phyloP scores from a whole-genome alignment of 345 rosid species.

The Raphanus raphanistrum region DNA sequence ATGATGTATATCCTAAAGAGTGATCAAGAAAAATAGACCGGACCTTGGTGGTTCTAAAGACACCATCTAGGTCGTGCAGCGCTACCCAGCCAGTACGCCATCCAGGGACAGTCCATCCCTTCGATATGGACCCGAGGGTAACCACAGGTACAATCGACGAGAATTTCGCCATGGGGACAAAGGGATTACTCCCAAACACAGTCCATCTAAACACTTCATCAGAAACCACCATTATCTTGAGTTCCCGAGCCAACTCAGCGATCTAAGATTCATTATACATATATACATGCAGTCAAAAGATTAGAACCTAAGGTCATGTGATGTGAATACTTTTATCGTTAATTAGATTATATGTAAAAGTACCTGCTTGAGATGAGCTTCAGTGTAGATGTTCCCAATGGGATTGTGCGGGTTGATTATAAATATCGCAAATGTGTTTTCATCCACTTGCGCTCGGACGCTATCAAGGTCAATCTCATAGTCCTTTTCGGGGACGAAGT shows the following conservation, averaged over 20 bases:
- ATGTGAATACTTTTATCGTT: not conserved
- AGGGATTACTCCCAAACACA: conserved; percentile 46
- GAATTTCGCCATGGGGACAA: conserved; percentile 53
- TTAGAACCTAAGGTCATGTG: not conserved
- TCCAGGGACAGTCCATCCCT: conserved; percentile 60
- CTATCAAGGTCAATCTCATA: conserved; percentile 58
- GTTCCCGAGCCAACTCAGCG: conserved; percentile 51
- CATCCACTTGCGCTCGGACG: conserved; percentile 45
- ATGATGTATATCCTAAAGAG: not conserved
- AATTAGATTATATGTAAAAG: not conserved
- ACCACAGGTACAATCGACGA: conserved; percentile 53
- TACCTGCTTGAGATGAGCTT: conserved; percentile 46
- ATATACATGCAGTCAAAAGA: not conserved
- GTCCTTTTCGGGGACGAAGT: conserved; percentile 45
- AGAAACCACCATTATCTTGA: conserved; percentile 50
- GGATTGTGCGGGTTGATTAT: conserved; percentile 47
- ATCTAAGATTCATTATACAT: conserved; percentile 34
- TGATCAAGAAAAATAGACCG: not conserved
- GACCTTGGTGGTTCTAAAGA: conserved; percentile 43
- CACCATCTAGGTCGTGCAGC: conserved; percentile 43
- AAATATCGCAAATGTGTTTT: conserved; percentile 56
- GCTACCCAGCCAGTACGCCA: conserved; percentile 66
- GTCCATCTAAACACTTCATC: conserved; percentile 57
- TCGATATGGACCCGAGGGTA: conserved; percentile 59
- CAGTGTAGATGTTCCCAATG: conserved; percentile 39